Base-by-base conservation (phyloP, 257 asterid species). In the Phtheirospermum japonicum region DNA sequence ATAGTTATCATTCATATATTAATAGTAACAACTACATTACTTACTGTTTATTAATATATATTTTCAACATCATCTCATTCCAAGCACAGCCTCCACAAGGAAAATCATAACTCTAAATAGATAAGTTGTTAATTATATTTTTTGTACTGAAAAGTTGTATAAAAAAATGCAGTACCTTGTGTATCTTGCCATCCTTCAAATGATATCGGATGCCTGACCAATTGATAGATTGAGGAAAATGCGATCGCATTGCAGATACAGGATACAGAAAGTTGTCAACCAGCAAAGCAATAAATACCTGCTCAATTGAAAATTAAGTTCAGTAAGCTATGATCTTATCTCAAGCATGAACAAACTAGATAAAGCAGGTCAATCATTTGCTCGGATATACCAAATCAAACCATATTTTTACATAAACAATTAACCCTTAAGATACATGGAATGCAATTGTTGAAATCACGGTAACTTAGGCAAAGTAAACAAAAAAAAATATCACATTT, bases 171-270 rank as follows among this genome's bases (percentile, higher is more conserved):
- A 55, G 67, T 76, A 87, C 97, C 97, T 85, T 87, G 79, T 37
- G 34, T 79, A 93, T 85, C 76, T 88, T 89, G 70, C 99, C 99
- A 48, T 89, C 76, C 85, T 69, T 85, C 76, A 93, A 77, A 78
- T 89, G 95, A 68, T 93, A 93, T 34, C 92, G 82, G 50, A 89
- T 85, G 67, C 99, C 99, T 50, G 99, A 93, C 99, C 99, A 93
- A 59, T 89, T 75, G 82, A 93, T 89, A 31, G 92, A 93, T 74
- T 89, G 97, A 39, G 90, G 82, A 36, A 89, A 90, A 74, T 89
- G 96, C 32, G 99, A 93, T 23, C 99, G 92, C 48, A 89, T 32
- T 56, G 99, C 96, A 57, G 96, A 93, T 57, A 93, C 2, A 2
- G 99, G 97, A 77, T 86, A 92, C 30, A 92, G 77, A 63, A 89